Conservation (phyloP, 305 asterid genomes). For the Solanum hybrid region DNA sequence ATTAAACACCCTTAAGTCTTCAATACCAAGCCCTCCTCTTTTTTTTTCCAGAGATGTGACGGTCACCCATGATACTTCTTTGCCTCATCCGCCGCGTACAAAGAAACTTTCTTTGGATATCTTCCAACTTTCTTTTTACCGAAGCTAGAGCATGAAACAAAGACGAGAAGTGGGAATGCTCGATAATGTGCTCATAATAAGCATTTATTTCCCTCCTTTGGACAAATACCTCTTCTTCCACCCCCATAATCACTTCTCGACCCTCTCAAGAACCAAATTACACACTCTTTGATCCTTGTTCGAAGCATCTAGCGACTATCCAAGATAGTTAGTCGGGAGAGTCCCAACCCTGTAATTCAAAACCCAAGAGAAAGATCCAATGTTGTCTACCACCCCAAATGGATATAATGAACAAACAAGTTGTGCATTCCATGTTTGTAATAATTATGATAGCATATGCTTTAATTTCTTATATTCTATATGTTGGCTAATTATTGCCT, state of each 20-base stretch:
- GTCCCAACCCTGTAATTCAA: neutral
- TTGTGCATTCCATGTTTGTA: neutral
- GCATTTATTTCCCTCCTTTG: neutral
- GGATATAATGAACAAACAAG: neutral
- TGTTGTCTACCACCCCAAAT: neutral
- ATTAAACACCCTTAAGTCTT: neutral
- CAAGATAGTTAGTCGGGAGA: neutral
- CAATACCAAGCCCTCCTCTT: neutral
- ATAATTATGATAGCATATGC: neutral
- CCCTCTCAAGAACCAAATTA: neutral
- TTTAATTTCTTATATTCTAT: neutral
- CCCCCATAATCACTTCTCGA: neutral
- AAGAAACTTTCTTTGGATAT: neutral
- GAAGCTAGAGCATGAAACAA: neutral
- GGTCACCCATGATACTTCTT: neutral
- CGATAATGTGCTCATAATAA: neutral
- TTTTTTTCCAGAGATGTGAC: neutral
- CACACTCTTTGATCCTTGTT: neutral
- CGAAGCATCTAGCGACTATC: neutral
- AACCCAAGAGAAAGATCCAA: neutral
- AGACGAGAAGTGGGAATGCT: neutral
- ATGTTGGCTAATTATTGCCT: neutral
- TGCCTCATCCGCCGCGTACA: neutral
- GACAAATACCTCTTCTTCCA: neutral
- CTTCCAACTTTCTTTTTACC: neutral